Percentiles rank a stretch among this genome's conserved stretches.
These are phyloP conservation scores for Xylaria sp. DNA, from an alignment of 2,329 filamentous ascomycete genomes.

Conservation along the genomic window DNA sequence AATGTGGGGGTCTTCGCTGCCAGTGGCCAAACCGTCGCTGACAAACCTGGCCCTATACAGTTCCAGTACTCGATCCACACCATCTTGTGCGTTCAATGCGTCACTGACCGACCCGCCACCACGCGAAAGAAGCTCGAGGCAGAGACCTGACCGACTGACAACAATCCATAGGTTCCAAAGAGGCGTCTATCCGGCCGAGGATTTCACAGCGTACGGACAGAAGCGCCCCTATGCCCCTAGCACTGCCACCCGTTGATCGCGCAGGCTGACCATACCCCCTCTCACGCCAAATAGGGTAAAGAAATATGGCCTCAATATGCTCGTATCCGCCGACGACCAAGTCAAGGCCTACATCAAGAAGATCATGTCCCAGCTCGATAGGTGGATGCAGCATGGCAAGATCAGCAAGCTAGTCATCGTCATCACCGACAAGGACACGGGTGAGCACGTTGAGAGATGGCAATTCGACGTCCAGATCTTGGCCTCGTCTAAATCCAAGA, in stretches of 20 bases:
- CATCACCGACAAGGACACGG: slow-evolving; percentile 96
- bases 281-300: slow-evolving; percentile 69
- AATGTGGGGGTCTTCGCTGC: background rate
- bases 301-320: slow-evolving; percentile 99
- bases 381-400: slow-evolving; percentile 97
- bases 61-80: slow-evolving; percentile 99
- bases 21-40: slow-evolving; percentile 25
- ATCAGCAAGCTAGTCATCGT: slow-evolving; percentile 98
- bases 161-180: slow-evolving; percentile 76
- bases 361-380: slow-evolving; percentile 97
- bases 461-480: slow-evolving; percentile 82
- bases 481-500: slow-evolving; percentile 59
- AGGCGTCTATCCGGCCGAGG: slow-evolving; percentile 89
- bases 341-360: slow-evolving; percentile 99
- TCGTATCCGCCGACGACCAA: slow-evolving; percentile 95
- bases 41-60: slow-evolving; percentile 52
- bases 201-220: slow-evolving; percentile 83
- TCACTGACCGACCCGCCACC: background rate
- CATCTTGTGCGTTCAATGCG: slow-evolving; percentile 74
- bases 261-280: background rate
- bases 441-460: slow-evolving; percentile 96
- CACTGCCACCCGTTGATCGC: background rate
- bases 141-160: background rate
- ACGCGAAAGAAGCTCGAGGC: background rate
- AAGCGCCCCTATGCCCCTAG: background rate